Conservation (phyloP, 106 monocot genomes). For the Dendrobium officinale region DNA sequence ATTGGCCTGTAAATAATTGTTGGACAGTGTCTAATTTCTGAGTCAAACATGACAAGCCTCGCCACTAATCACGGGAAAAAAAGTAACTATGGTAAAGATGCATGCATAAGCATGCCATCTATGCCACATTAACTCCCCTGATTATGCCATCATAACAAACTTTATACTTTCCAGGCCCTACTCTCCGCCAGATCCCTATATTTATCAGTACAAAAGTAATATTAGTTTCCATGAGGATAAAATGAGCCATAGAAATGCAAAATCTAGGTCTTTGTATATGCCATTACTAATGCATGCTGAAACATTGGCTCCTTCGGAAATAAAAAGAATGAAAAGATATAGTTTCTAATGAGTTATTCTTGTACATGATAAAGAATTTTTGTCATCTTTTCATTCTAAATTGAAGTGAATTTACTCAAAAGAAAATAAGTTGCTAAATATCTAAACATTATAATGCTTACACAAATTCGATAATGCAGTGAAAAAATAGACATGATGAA, state of each 20-base stretch:
- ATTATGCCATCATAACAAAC: background rate
- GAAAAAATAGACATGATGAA: too few relatives aligned
- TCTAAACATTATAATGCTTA: too few relatives aligned
- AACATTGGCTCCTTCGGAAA: background rate
- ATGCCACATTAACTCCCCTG: constrained; percentile 14
- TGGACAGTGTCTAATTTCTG: constrained; percentile 27
- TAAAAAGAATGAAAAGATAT: background rate
- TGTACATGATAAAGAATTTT: too few relatives aligned
- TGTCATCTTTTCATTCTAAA: too few relatives aligned
- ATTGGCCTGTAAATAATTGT: constrained; percentile 81
- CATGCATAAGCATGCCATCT: constrained; percentile 23
- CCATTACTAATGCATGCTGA: background rate
- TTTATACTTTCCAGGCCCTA: background rate
- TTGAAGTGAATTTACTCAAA: too few relatives aligned
- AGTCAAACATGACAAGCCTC: constrained; percentile 61
- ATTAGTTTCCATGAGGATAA: background rate
- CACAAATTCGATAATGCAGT: too few relatives aligned
- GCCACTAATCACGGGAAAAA: constrained; percentile 11
- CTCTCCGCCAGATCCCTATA: background rate
- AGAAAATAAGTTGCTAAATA: too few relatives aligned
- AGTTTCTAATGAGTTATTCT: background rate
- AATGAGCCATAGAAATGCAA: background rate
- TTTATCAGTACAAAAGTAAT: background rate
- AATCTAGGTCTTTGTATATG: background rate
- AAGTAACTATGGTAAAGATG: constrained; percentile 12